Evolutionary conservation across 1,284 basidiomycete species (phyloP), one percentile per base, ranked within the genome.

Genomic region (Moesziomyces antarcticus): DNA sequence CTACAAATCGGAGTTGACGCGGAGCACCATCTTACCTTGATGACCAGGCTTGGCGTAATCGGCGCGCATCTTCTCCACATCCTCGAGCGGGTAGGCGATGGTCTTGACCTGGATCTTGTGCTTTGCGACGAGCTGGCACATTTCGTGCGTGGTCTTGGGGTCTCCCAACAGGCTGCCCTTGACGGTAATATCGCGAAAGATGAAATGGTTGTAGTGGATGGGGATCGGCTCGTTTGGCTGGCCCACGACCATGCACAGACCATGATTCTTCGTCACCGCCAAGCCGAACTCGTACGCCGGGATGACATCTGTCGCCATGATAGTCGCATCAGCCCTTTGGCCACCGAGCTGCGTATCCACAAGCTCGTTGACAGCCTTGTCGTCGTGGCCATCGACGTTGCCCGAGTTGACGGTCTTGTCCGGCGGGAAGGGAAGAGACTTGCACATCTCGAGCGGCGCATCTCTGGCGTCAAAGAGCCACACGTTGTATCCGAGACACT

Each of bases 401-500:
- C 59, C 63, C 24, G 73, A 60, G 25, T 77, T 69, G 56, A 60
- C 20, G 9, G 50, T 53, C 55, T 58, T 56, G 53, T 78, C 77
- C 0, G 77, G 75, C 13, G 61, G 63, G 41, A 58, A 60, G 16
- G 74, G 75, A 1, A 66, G 57, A 10, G 40, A 18, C n/a, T 54
- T 47, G 48, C 62, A 65, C 62, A 71, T 61, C 25, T 61, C 55
- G 1, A 68, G 21, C 3, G 58, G 53, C 9, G 62, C 58, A 46
- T 78, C 62, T 27, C 77, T 24, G 7, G 76, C 73, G 52, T 78
- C 77, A 24, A 78, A 63, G 2, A 73, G 83, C 41, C 84, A 82
- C 5, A 82, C 81, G 11, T 82, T 72, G 67, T 57, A 82, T 11
- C 85, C 84, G 47, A 84, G 73, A 52, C 82, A 81, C 35, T 71